phyloP scores from a whole-genome alignment of 2,329 filamentous ascomycete genomes.

The Colletotrichum sp. region DNA sequence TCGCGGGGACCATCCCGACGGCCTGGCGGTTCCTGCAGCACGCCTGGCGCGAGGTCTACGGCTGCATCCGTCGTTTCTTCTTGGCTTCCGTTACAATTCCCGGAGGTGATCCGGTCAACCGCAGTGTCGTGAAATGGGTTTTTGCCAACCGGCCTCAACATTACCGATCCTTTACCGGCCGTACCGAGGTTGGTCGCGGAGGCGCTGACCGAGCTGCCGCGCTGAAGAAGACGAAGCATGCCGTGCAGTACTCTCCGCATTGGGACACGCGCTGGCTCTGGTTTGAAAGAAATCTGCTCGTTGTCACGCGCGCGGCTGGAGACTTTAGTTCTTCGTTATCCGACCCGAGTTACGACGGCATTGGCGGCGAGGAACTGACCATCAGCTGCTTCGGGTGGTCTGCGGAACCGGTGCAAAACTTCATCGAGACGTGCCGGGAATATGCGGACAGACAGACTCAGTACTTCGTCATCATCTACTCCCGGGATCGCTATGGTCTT shows the following conservation, averaged over 20 bases:
- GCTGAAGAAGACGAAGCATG: slow-evolving; percentile 44
- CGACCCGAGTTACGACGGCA: slow-evolving; percentile 49
- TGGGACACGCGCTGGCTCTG: slow-evolving; percentile 54
- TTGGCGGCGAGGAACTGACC: slow-evolving; percentile 50
- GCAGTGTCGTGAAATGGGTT: slow-evolving; percentile 51
- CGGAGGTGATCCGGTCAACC: slow-evolving; percentile 47
- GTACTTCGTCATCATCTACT: slow-evolving; percentile 55
- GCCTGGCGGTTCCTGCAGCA: slow-evolving; percentile 41
- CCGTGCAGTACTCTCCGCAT: slow-evolving; percentile 49
- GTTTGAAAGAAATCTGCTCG: slow-evolving; percentile 49
- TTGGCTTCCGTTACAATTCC: slow-evolving; percentile 49
- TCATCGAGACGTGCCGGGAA: slow-evolving; percentile 51
- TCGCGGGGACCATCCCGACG: slow-evolving; percentile 44
- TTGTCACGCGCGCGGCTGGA: slow-evolving; percentile 46
- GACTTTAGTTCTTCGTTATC: slow-evolving; percentile 39
- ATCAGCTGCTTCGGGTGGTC: slow-evolving; percentile 57
- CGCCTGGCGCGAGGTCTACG: slow-evolving; percentile 40
- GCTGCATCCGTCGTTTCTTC: slow-evolving; percentile 46
- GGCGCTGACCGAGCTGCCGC: slow-evolving; percentile 40
- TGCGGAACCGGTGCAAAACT: slow-evolving; percentile 49
- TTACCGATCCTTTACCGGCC: slow-evolving; percentile 48
- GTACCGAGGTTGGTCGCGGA: slow-evolving; percentile 39
- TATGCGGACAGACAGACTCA: slow-evolving; percentile 52
- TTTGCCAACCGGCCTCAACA: slow-evolving; percentile 41
- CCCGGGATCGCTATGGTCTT: slow-evolving; percentile 48